Percentiles rank a stretch among this genome's conserved stretches.
phyloP scores from a whole-genome alignment of 805 yeast species.

The Zygosaccharomyces bisporus region DNA sequence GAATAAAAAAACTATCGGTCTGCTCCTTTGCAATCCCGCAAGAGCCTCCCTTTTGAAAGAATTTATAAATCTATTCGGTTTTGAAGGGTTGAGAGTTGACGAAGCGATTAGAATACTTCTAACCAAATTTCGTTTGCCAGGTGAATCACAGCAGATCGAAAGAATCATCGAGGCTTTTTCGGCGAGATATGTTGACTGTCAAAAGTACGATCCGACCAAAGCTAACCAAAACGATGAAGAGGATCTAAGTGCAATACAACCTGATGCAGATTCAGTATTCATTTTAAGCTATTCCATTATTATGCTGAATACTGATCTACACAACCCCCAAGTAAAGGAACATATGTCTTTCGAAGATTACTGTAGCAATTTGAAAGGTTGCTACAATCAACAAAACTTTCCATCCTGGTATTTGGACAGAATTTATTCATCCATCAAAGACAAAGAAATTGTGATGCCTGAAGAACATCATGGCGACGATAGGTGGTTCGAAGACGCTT shows the following conservation, averaged over 20 bases:
- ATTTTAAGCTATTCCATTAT: slow-evolving; percentile 88
- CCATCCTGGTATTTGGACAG: slow-evolving; percentile 80
- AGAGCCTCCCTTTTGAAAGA: slow-evolving; percentile 55
- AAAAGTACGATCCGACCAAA: slow-evolving; percentile 36
- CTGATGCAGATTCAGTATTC: slow-evolving; percentile 83
- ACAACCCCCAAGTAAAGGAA: slow-evolving; percentile 86
- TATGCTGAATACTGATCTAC: slow-evolving; percentile 89
- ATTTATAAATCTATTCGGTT: slow-evolving; percentile 71
- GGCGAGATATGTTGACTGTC: slow-evolving; percentile 68
- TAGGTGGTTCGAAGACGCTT: slow-evolving; percentile 84
- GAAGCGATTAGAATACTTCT: slow-evolving; percentile 83
- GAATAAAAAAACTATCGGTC: slow-evolving; percentile 86
- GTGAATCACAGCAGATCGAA: slow-evolving; percentile 96
- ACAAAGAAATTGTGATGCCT: slow-evolving; percentile 92
- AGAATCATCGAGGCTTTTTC: slow-evolving; percentile 85
- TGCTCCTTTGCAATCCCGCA: slow-evolving; percentile 71
- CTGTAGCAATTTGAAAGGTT: slow-evolving; percentile 73
- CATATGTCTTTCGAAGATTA: slow-evolving; percentile 89
- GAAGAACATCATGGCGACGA: slow-evolving; percentile 94
- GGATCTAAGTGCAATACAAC: slow-evolving; percentile 50
- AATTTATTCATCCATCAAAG: slow-evolving; percentile 75
- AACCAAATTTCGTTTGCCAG: slow-evolving; percentile 86
- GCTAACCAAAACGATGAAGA: slow-evolving; percentile 22
- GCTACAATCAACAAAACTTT: slow-evolving; percentile 71
- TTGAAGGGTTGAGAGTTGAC: slow-evolving; percentile 76